phyloP scores from a whole-genome alignment of 257 asterid species.

The Salvia miltiorrhiza region DNA sequence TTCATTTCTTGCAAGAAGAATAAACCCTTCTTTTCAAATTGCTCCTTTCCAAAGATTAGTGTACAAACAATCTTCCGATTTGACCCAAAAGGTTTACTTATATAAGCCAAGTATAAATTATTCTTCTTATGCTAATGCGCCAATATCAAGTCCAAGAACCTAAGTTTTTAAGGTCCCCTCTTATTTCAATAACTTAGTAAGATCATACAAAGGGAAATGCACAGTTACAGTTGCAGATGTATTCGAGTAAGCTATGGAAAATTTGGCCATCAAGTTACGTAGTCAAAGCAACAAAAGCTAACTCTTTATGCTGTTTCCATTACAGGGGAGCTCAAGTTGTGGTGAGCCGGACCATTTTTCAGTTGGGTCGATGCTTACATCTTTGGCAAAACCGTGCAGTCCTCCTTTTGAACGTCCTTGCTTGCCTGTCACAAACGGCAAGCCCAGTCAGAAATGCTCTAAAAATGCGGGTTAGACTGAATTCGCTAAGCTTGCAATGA shows the following conservation, averaged over 20 bases:
- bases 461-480: background rate
- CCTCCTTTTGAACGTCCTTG: conserved; percentile 52
- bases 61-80: background rate
- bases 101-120: too few relatives aligned
- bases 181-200: conserved; percentile 7
- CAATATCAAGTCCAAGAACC: background rate
- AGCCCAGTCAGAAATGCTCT: background rate
- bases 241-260: conserved; percentile 1
- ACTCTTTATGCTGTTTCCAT: conserved; percentile 7
- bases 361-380: conserved; percentile 23
- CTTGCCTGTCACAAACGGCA: conserved; percentile 48
- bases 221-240: background rate
- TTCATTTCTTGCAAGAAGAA: conserved; percentile 8
- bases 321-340: background rate
- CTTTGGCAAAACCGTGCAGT: conserved; percentile 65
- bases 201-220: background rate
- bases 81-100: background rate
- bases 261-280: background rate
- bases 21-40: background rate
- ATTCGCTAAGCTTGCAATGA: background rate
- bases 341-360: background rate
- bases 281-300: conserved; percentile 1
- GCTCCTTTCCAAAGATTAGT: background rate
- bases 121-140: background rate
- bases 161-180: background rate